Conservation (phyloP, 2,329 filamentous ascomycete species). For the Drechslerella dactyloides region DNA sequence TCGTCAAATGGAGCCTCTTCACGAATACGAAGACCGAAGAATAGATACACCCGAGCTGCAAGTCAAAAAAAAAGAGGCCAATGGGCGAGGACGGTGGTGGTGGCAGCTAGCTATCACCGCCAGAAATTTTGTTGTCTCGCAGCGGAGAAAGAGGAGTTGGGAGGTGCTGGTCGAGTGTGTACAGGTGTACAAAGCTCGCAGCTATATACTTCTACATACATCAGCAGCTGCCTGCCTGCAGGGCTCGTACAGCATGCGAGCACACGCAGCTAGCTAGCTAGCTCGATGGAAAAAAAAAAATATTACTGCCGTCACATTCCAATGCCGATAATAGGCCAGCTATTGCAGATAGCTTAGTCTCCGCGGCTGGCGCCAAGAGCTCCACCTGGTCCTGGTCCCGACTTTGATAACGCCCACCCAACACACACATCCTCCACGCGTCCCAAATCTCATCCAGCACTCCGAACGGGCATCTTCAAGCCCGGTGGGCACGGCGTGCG, state of each 20-base stretch:
- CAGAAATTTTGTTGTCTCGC: not conserved
- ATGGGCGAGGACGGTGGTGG: not conserved
- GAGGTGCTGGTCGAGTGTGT: too few species aligned
- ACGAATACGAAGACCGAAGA: not conserved
- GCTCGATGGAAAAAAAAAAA: not conserved
- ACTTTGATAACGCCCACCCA: too few species aligned
- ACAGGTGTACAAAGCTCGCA: too few species aligned
- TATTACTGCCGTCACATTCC: too few species aligned
- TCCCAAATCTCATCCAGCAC: not conserved
- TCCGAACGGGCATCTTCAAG: too few species aligned
- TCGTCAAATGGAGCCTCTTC: not conserved
- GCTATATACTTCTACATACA: too few species aligned
- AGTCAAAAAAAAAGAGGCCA: not conserved
- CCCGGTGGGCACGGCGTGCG: too few species aligned
- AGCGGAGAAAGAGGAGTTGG: not conserved
- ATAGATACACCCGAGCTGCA: slow-evolving; percentile 2
- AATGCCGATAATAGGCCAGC: slow-evolving; percentile 4
- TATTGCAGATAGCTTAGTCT: not conserved
- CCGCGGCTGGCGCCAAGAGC: not conserved
- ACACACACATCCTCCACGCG: not conserved
- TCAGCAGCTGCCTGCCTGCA: too few species aligned
- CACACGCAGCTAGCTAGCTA: too few species aligned
- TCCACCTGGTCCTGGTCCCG: not conserved
- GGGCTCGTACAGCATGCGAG: too few species aligned
- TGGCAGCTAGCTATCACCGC: not conserved